These are phyloP conservation scores for Babesia gibsoni DNA, from an alignment of 169 alveolate genomes.

Conservation along the genomic window DNA sequence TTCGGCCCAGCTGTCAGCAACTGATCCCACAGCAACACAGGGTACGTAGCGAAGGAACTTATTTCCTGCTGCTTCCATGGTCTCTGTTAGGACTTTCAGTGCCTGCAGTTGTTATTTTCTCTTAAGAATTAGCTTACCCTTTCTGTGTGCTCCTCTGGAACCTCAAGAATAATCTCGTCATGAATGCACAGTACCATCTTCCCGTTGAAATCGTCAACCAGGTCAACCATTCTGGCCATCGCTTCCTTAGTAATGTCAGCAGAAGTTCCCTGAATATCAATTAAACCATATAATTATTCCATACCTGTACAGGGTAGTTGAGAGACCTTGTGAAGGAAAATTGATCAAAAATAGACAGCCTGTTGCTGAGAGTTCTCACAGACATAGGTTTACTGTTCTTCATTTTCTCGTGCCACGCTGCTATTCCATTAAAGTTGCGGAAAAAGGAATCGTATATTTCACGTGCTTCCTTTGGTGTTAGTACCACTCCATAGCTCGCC, in stretches of 20 bases:
- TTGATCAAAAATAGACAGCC: conserved; percentile 77
- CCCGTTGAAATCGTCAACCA: conserved; percentile 66
- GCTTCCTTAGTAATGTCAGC: conserved; percentile 84
- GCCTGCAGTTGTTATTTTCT: conserved; percentile 36
- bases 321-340: conserved; percentile 80
- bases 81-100: conserved; percentile 61
- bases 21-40: conserved; percentile 80
- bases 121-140: conserved; percentile 41
- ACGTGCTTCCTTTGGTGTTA: conserved; percentile 72
- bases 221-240: conserved; percentile 72
- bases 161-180: conserved; percentile 81
- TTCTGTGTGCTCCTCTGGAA: conserved; percentile 72
- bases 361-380: conserved; percentile 73
- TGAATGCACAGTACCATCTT: conserved; percentile 78
- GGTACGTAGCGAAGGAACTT: conserved; percentile 76
- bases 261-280: conserved; percentile 70
- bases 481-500: conserved; percentile 70
- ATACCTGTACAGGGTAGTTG: conserved; percentile 83
- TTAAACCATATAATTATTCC: background rate
- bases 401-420: conserved; percentile 78
- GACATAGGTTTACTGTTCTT: conserved; percentile 41
- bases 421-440: conserved; percentile 75
- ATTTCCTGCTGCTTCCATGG: conserved; percentile 81
- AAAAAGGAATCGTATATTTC: conserved; percentile 75
- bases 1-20: conserved; percentile 83